Conservation (phyloP, 2,329 filamentous ascomycete species). For the Claviceps africana region DNA sequence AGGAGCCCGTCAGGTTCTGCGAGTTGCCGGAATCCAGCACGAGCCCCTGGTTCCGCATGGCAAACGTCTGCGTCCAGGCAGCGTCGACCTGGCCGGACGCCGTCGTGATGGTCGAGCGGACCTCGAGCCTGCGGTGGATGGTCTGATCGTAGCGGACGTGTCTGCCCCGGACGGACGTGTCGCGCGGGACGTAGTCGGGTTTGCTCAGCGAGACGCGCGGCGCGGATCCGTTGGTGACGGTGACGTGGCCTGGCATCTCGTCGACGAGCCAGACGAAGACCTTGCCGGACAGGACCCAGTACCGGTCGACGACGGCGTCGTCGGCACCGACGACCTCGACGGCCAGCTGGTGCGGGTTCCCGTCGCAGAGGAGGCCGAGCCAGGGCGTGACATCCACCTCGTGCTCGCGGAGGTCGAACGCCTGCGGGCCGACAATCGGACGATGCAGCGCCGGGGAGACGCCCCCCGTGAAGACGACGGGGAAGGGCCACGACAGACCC, state of each 20-base stretch:
- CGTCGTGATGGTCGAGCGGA: slow-evolving; percentile 38
- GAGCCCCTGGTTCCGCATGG: slow-evolving; percentile 38
- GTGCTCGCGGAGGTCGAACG: slow-evolving; percentile 65
- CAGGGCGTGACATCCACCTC: slow-evolving; percentile 75
- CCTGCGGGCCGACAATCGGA: slow-evolving; percentile 63
- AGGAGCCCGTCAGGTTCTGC: slow-evolving; percentile 22
- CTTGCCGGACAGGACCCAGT: slow-evolving; percentile 68
- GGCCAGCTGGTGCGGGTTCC: slow-evolving; percentile 48
- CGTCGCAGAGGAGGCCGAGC: slow-evolving; percentile 55
- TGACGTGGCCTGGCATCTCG: slow-evolving; percentile 25
- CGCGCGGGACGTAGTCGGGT: neutral
- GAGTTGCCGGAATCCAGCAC: slow-evolving; percentile 20
- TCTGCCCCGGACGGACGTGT: neutral
- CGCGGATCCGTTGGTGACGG: slow-evolving; percentile 26
- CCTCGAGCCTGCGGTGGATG: slow-evolving; percentile 44
- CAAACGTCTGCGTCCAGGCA: slow-evolving; percentile 44
- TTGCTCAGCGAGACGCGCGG: neutral
- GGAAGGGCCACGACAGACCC: slow-evolving; percentile 69
- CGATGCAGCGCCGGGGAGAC: slow-evolving; percentile 64
- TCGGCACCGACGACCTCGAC: slow-evolving; percentile 53
- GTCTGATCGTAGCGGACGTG: slow-evolving; percentile 24
- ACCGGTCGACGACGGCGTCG: slow-evolving; percentile 29
- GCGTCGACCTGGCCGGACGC: slow-evolving; percentile 7
- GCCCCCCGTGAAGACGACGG: slow-evolving; percentile 70
- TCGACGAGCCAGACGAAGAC: slow-evolving; percentile 68